Evolutionary conservation across 805 yeast species (phyloP), one percentile per base, ranked within the genome.

Genomic region (Nematodospora valgi): DNA sequence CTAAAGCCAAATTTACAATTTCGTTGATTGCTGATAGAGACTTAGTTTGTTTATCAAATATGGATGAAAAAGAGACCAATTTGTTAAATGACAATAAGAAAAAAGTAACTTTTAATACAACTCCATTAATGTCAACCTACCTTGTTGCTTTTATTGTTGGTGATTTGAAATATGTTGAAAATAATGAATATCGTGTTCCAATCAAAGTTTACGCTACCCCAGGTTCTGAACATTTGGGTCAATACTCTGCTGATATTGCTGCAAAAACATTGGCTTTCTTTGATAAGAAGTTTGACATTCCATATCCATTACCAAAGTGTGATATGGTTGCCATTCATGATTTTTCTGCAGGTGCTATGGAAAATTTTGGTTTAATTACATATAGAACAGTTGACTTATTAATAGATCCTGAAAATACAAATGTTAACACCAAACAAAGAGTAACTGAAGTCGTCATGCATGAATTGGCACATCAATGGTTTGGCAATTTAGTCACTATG

Each of bases 381-480:
- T 85, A 81, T 62, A 75, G 93, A 62, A 81, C 84, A 30, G 82
- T 80, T 28, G 91, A 83, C 47, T 63, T 85, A 40, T 70, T 85
- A 44, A 70, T 81, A 46, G 91, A 82, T 54, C 86, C 85, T 44
- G 74, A 76, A 48, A 74, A 74, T 49, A 78, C 93, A 32, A 77
- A 80, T 42, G 65, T 77, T 43, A 68, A 66, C 40, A 74, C 82
- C 46, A 76, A 78, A 56, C 80, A 78, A 56, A 72, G 89, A 57
- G 93, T 85, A 25, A 83, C 88, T 23, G 91, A 85, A 54, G 93
- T 85, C 32, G 88, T 85, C 29, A 86, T 82, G 65, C 95, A 85
- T 64, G 95, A 85, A 64, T 72, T 85, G 64, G 93, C 94, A 32
- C 95, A 85, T 60, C 95, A 85, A 67, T 85, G 95, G 95, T 85